Evolutionary conservation across 2,329 filamentous ascomycete species (phyloP).

Genomic region (Biscogniauxia sp.): DNA sequence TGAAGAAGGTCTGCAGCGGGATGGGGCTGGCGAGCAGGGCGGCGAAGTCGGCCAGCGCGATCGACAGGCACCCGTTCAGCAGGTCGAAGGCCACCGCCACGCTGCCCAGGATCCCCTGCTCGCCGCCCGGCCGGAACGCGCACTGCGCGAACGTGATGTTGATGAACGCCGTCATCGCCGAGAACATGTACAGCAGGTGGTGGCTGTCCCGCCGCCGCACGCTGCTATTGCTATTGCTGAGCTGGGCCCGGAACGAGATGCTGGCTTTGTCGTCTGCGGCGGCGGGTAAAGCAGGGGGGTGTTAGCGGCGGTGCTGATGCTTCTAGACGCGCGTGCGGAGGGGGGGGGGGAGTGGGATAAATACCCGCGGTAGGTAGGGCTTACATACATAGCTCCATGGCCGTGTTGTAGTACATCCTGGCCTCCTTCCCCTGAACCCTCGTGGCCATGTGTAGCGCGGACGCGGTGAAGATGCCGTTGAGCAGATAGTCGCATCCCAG

Average conservation of each 20-base stretch:
- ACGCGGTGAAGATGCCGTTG: conserved; percentile 36
- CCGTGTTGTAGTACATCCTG: conserved; percentile 28
- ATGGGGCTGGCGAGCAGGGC: conserved; percentile 25
- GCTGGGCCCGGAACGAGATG: conserved; percentile 29
- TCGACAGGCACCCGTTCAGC: conserved; percentile 25
- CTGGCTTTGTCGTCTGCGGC: conserved; percentile 29
- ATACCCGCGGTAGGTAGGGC: neutral
- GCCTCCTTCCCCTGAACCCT: conserved; percentile 16
- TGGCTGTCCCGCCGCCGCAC: conserved; percentile 22
- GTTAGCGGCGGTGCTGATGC: no score
- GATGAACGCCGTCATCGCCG: conserved; percentile 27
- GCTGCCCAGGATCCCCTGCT: conserved; percentile 20
- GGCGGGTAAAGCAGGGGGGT: no score
- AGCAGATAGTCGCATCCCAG: conserved; percentile 40
- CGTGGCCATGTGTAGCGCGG: conserved; percentile 34
- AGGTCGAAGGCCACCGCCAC: conserved; percentile 27
- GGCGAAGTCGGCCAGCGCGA: conserved; percentile 24
- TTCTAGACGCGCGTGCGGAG: no score
- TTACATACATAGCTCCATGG: conserved; percentile 34
- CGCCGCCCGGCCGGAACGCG: conserved; percentile 13
- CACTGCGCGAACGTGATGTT: conserved; percentile 30
- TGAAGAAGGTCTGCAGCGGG: conserved; percentile 23
- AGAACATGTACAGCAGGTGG: conserved; percentile 32
- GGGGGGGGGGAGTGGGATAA: no score
- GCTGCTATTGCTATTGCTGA: conserved; percentile 30